Evolutionary conservation across 345 rosid genomes (phyloP).

Genomic region (Fremontodendron californicum): DNA sequence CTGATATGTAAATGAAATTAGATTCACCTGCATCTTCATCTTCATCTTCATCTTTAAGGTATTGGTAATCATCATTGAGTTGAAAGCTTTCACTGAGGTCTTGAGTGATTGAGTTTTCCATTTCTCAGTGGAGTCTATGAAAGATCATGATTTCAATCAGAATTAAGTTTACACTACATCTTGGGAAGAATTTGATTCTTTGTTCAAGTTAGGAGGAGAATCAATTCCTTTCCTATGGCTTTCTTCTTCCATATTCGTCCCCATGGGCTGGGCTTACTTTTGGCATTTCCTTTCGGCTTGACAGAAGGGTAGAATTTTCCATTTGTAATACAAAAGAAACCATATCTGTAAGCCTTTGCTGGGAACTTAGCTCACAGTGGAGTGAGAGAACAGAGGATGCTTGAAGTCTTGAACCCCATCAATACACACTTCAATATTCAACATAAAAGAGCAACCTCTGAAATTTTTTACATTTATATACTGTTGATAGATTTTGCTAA

Average conservation of each 20-base stretch:
- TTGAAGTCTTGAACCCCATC: neutral
- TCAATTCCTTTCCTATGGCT: neutral
- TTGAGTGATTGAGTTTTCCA: conserved; percentile 19
- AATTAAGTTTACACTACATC: neutral
- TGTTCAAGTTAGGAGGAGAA: neutral
- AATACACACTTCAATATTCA: neutral
- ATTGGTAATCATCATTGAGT: neutral
- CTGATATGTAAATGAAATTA: conserved; percentile 26
- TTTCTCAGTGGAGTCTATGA: neutral
- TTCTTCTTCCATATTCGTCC: neutral
- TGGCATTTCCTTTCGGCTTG: neutral
- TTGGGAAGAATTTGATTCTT: neutral
- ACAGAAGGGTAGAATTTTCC: neutral
- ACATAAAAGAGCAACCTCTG: neutral
- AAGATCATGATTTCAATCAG: neutral
- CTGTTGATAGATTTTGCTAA: neutral
- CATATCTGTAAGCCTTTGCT: neutral
- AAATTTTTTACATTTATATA: too few species aligned
- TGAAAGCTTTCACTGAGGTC: neutral
- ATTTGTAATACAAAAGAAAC: neutral
- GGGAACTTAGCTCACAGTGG: neutral
- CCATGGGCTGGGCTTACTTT: neutral
- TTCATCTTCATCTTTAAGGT: conserved; percentile 30
- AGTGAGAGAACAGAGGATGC: neutral
- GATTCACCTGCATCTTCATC: conserved; percentile 36